Conservation (phyloP, 2,329 filamentous ascomycete species). For the Ambrosiella cleistominuta region DNA sequence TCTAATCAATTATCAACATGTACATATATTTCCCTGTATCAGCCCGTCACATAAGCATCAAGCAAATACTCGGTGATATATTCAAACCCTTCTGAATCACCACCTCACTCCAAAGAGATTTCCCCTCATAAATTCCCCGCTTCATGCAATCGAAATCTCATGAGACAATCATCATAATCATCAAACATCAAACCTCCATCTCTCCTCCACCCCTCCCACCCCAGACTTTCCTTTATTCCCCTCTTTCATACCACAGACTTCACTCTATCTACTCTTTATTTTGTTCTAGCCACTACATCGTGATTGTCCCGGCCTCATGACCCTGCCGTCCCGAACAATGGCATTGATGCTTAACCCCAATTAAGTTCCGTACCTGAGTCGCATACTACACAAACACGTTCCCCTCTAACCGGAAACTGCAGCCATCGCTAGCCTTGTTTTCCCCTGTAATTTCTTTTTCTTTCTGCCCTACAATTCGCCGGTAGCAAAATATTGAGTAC, state of each 20-base stretch:
- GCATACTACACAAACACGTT: background rate
- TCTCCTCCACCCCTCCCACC: background rate
- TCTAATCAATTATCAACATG: too few relatives aligned
- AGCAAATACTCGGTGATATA: background rate
- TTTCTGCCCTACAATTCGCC: background rate
- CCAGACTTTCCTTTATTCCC: background rate
- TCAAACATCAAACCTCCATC: background rate
- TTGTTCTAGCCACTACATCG: background rate
- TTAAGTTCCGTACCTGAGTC: background rate
- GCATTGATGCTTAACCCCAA: background rate
- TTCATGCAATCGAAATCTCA: background rate
- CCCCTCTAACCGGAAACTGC: background rate
- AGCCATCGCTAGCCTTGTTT: background rate
- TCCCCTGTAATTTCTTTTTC: background rate
- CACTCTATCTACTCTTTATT: background rate
- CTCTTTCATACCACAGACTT: background rate
- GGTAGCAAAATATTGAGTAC: too few relatives aligned
- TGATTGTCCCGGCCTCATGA: background rate
- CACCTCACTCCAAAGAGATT: background rate
- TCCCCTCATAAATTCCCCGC: background rate
- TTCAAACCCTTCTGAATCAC: background rate
- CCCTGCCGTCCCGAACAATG: background rate
- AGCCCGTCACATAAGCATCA: background rate
- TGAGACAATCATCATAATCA: background rate
- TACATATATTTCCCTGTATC: background rate